These are phyloP conservation scores for Candida verbasci DNA, from an alignment of 805 yeast genomes.

Conservation along the genomic window DNA sequence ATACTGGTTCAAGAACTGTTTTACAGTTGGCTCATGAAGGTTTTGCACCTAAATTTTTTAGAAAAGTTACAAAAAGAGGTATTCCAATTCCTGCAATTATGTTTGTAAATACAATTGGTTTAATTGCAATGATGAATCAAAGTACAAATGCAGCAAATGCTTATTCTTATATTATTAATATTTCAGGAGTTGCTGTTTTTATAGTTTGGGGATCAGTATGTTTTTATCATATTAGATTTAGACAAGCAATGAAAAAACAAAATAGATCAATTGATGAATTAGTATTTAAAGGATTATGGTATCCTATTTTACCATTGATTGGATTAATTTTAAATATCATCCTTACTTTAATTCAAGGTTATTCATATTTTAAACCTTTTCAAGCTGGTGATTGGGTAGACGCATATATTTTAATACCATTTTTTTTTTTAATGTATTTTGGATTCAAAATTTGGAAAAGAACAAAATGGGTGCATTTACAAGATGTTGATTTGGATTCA, in stretches of 20 bases:
- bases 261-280: slow-evolving; percentile 31
- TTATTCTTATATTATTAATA: slow-evolving; percentile 54
- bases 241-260: slow-evolving; percentile 39
- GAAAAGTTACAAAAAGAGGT: slow-evolving; percentile 51
- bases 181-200: slow-evolving; percentile 65
- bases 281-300: slow-evolving; percentile 37
- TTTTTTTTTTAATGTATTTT: slow-evolving; percentile 41
- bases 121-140: slow-evolving; percentile 51
- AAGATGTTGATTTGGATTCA: slow-evolving; percentile 46
- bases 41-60: slow-evolving; percentile 54
- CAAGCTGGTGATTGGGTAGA: slow-evolving; percentile 44
- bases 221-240: slow-evolving; percentile 52
- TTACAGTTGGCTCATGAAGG: slow-evolving; percentile 61
- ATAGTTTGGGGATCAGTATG: slow-evolving; percentile 64
- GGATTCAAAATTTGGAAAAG: slow-evolving; percentile 36
- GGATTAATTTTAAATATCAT: slow-evolving; percentile 49
- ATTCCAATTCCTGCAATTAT: slow-evolving; percentile 61
- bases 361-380: slow-evolving; percentile 60
- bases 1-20: slow-evolving; percentile 64
- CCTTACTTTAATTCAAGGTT: slow-evolving; percentile 60
- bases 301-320: slow-evolving; percentile 47
- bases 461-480: slow-evolving; percentile 38
- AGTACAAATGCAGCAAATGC: slow-evolving; percentile 59
- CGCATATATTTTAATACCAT: slow-evolving; percentile 59
- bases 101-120: slow-evolving; percentile 50